Base-by-base conservation (phyloP, 2,329 filamentous ascomycete genomes). In the Pestalotiopsis sp. region DNA sequence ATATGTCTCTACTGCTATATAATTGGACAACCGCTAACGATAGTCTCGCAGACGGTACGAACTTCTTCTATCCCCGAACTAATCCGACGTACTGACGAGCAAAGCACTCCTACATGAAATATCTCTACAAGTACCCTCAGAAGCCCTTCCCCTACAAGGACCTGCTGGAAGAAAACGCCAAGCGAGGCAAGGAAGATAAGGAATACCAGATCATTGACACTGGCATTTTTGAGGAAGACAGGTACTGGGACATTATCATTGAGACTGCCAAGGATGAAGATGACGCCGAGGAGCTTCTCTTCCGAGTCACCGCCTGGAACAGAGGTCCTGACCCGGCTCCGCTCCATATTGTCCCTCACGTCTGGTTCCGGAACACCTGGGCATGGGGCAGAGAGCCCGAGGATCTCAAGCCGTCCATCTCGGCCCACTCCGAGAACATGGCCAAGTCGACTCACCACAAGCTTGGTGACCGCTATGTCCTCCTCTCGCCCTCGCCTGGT, bases 281-380 rank as follows among this genome's bases (percentile, higher is more conserved):
- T 70, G 92, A 98, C 75, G 91, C 94, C 25, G 95, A 98, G 36
- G 94, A 98, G 82, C 85, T 98, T 13, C 85, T 97, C 38, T 98
- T 98, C 84, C 93, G 96, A 76, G 92, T 98, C 59, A 98, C 95
- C 12, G 95, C 95, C 59, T 98, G 96, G 92, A 98, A 98, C 78
- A 90, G 96, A 74, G 95, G 96, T 17, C 93, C 94, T 6, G 93
- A 98, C 66, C 90, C 93, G 14, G 95, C 96, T 14, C 95, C 94
- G 25, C 84, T 98, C 67, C 96, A 98, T 80, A 97, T 98, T 76
- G 85, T 98, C 58, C 95, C 95, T 9, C 96, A 98, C 70, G 90
- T 97, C 66, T 98, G 95, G 94, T 98, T 98, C 84, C 90, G 95
- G 72, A 98, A 98, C 80, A 98, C 95, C 3, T 98, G 96, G 96